Base-by-base conservation (phyloP, 108 stramenopile species). In the Schizochytrium sp. region DNA sequence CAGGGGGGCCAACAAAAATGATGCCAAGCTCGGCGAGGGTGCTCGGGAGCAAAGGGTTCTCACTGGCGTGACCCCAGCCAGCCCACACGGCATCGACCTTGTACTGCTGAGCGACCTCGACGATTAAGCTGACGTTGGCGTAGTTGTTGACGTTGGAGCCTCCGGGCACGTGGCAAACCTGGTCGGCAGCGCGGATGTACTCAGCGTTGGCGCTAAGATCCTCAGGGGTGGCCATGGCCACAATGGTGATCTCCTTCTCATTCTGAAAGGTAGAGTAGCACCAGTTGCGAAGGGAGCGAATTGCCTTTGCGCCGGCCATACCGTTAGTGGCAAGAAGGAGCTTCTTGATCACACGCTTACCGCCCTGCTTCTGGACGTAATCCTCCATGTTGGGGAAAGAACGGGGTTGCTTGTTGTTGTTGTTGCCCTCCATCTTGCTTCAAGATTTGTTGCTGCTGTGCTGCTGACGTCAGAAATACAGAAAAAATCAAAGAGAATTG, bases 131-230 rank as follows among this genome's bases (percentile, higher is more conserved):
- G 28, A 99, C 98, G 93, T 99, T 99, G 93, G 98, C 98, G 92
- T 99, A 99, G 96, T 99, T 99, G 96, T 98, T 97, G 94, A 98
- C 98, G 96, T 99, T 99, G 88, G 98, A 96, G 59, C 98, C 99
- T 46, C 98, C 98, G 5, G 99, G 99, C 49, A 99, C 99, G 92
- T 99, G 98, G 56, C 98, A 97, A 64, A 99, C 97, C 92, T 98
- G 95, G 93, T 99, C 98, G 72, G 95, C 98, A 97, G 98, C 97
- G 88, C 99, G 98, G 89, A 99, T 98, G 94, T 98, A 99, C 92
- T 99, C 99, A 46, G 99, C 99, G 91, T 99, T 99, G 83, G 99
- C 98, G 55, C 87, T 40, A 55, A 90, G 88, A 95, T 97, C 99
- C 88, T 99, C 99, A 13, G 99, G 98, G 15, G 98, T 99, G 2